phyloP scores from a whole-genome alignment of 148 eudicot species.

The Rhododendron ovatum region DNA sequence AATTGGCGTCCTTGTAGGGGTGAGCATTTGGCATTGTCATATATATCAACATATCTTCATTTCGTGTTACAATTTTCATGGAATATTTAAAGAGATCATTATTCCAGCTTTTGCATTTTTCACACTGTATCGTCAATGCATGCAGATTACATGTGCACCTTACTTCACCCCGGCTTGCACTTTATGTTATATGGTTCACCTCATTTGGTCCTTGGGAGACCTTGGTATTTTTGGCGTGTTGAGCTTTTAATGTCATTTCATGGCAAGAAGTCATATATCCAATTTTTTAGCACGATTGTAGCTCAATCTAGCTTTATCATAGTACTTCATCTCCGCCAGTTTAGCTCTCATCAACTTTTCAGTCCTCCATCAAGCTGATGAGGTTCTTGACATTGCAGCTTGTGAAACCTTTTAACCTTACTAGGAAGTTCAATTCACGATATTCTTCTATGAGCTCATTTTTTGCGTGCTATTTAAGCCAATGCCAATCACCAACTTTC shows the following conservation, averaged over 20 bases:
- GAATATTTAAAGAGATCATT: neutral
- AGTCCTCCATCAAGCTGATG: neutral
- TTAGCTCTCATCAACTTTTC: neutral
- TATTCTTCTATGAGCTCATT: neutral
- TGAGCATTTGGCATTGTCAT: slow-evolving; percentile 30
- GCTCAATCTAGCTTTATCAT: neutral
- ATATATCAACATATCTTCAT: neutral
- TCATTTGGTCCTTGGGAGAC: neutral
- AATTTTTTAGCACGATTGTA: neutral
- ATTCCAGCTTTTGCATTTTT: neutral
- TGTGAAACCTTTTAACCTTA: neutral
- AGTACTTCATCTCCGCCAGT: neutral
- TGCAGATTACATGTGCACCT: neutral
- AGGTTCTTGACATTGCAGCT: neutral
- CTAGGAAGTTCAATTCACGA: neutral
- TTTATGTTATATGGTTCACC: neutral
- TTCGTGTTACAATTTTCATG: neutral
- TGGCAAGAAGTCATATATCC: neutral
- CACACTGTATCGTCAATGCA: neutral
- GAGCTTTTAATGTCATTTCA: neutral
- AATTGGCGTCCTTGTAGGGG: slow-evolving; percentile 96
- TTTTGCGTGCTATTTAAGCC: neutral
- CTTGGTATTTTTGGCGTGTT: neutral
- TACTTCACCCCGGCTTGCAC: neutral
- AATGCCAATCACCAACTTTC: neutral